A percentile compares a stretch with the other conserved stretches of the same genome.
phyloP scores from a whole-genome alignment of 2,329 filamentous ascomycete species.

The Hirsutella thompsonii region DNA sequence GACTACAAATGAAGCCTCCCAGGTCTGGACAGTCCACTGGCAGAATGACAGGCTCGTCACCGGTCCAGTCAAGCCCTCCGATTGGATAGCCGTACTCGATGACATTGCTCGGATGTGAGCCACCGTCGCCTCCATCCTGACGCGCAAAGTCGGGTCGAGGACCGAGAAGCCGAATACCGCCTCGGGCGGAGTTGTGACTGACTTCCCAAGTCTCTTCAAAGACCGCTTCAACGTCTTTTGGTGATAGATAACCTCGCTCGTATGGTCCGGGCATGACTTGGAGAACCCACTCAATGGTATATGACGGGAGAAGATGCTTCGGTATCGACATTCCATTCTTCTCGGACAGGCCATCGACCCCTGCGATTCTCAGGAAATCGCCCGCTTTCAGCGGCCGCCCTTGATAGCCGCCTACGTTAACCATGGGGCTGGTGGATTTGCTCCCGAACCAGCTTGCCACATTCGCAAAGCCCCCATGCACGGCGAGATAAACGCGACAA shows the following conservation, averaged over 20 bases:
- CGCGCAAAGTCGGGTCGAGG: not conserved
- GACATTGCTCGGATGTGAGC: slow-evolving; percentile 2
- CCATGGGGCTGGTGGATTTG: slow-evolving; percentile 31
- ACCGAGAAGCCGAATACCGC: slow-evolving; percentile 1
- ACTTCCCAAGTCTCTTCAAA: not conserved
- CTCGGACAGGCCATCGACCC: not conserved
- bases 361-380: not conserved
- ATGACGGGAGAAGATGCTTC: not conserved
- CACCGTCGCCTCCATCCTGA: slow-evolving; percentile 1
- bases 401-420: not conserved
- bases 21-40: slow-evolving; percentile 18
- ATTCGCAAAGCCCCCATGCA: slow-evolving; percentile 24
- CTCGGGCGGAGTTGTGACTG: not conserved
- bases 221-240: not conserved
- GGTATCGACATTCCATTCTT: not conserved
- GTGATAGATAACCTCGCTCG: not conserved
- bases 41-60: slow-evolving; percentile 21
- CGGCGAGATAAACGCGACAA: slow-evolving; percentile 43
- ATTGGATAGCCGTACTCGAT: slow-evolving; percentile 3
- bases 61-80: slow-evolving; percentile 20
- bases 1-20: slow-evolving; percentile 17
- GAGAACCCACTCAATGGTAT: not conserved
- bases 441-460: slow-evolving; percentile 44
- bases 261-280: slow-evolving; percentile 1
- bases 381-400: not conserved